These are phyloP conservation scores for Rhodotorula diobovata DNA, from an alignment of 768 basidiomycete genomes.

Conservation along the genomic window DNA sequence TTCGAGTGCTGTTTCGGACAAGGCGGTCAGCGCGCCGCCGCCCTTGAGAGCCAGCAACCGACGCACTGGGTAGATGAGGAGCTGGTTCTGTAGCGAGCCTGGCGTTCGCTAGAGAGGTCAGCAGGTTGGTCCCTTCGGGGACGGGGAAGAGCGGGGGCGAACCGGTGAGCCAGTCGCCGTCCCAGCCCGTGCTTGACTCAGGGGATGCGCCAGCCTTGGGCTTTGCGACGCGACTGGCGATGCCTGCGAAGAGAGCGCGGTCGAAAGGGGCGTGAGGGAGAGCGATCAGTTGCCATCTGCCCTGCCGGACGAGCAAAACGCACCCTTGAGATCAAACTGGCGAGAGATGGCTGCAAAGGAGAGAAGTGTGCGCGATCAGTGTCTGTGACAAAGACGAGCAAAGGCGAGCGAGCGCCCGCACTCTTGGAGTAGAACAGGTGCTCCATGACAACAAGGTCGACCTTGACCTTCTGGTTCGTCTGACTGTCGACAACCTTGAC, in stretches of 20 bases:
- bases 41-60: neutral
- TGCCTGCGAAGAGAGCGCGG: slow-evolving; percentile 10
- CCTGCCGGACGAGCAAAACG: too few relatives aligned
- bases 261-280: too few relatives aligned
- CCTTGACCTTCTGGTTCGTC: slow-evolving; percentile 66
- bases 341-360: slow-evolving; percentile 2
- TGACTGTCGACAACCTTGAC: slow-evolving; percentile 69
- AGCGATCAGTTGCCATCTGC: too few relatives aligned
- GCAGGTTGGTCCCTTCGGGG: neutral
- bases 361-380: neutral
- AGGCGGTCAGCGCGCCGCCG: slow-evolving; percentile 66
- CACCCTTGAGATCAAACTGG: slow-evolving; percentile 27
- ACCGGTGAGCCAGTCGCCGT: slow-evolving; percentile 34
- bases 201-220: slow-evolving; percentile 7
- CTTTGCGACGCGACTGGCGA: slow-evolving; percentile 26
- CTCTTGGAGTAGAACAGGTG: slow-evolving; percentile 71
- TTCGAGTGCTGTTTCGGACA: slow-evolving; percentile 91
- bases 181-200: slow-evolving; percentile 23
- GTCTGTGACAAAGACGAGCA: too few relatives aligned
- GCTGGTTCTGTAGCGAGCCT: slow-evolving; percentile 21
- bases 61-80: slow-evolving; percentile 29
- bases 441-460: slow-evolving; percentile 98
- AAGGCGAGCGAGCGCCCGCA: too few relatives aligned
- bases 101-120: neutral
- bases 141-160: neutral